Evolutionary conservation across 2,329 filamentous ascomycete genomes (phyloP).

Genomic region (Colletotrichum sp.): DNA sequence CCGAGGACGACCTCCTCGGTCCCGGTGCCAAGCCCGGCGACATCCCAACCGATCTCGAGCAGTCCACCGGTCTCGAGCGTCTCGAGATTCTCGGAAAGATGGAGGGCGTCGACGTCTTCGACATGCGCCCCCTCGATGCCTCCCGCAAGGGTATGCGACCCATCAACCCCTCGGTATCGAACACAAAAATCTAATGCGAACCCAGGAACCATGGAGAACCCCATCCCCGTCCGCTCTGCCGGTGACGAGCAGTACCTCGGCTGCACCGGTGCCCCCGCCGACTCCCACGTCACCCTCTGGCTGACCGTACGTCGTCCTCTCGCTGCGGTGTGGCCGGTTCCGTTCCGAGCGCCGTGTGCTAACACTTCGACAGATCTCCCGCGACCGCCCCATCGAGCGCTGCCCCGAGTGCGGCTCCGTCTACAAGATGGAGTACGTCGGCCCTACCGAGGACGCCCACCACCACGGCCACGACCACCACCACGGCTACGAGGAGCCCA

Average conservation of each 20-base stretch:
- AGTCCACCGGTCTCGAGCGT: conserved; percentile 96
- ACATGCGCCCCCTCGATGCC: conserved; percentile 95
- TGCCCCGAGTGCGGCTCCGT: conserved; percentile 97
- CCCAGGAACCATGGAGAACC: conserved; percentile 84
- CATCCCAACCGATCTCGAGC: conserved; percentile 92
- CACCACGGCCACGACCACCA: conserved; percentile 63
- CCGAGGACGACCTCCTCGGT: conserved; percentile 80
- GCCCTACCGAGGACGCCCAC: conserved; percentile 72
- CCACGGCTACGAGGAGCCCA: conserved; percentile 80
- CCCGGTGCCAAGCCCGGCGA: conserved; percentile 83
- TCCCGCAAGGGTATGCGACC: conserved; percentile 74
- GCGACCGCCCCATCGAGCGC: conserved; percentile 89
- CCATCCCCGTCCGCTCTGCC: conserved; percentile 87
- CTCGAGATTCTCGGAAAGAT: conserved; percentile 99
- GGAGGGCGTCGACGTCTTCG: conserved; percentile 97
- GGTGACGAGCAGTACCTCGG: conserved; percentile 97
- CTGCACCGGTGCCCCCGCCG: conserved; percentile 92
- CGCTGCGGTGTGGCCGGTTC: conserved; percentile 4
- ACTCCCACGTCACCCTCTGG: conserved; percentile 92
- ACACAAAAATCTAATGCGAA: conserved; percentile 26
- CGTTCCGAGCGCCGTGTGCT: background rate
- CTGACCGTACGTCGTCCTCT: conserved; percentile 70
- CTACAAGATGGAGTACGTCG: conserved; percentile 98
- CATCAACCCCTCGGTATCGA: background rate
- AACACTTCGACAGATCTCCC: conserved; percentile 67